phyloP scores from a whole-genome alignment of 306 rosid species.

The Dryas alaskensis region DNA sequence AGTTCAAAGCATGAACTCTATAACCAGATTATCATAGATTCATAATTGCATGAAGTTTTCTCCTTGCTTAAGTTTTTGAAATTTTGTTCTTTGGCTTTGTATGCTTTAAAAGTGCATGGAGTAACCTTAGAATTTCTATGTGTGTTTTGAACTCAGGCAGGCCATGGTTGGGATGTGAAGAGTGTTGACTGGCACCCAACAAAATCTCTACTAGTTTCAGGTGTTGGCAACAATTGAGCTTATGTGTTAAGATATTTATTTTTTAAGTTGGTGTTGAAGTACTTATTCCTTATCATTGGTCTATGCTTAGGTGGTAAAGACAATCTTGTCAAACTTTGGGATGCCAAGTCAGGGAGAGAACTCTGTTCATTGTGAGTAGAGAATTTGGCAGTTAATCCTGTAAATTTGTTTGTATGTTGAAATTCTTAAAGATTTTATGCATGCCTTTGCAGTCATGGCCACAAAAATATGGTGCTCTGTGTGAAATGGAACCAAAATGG shows the following conservation, averaged over 20 bases:
- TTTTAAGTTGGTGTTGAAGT: conserved; percentile 5
- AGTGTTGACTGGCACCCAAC: conserved; percentile 99
- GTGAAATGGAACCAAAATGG: conserved; percentile 96
- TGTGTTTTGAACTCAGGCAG: conserved; percentile 94
- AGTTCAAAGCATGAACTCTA: background rate
- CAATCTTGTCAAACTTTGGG: conserved; percentile 97
- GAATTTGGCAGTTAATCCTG: conserved; percentile 23
- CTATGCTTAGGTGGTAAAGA: conserved; percentile 79
- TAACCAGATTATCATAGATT: conserved; percentile 2
- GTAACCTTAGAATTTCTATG: conserved; percentile 41
- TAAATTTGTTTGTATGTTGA: conserved; percentile 10
- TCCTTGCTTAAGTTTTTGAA: conserved; percentile 6
- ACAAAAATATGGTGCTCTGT: conserved; percentile 80
- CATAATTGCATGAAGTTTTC: conserved; percentile 5
- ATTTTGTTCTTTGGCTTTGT: background rate
- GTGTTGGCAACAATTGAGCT: conserved; percentile 38
- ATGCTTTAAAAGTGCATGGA: conserved; percentile 25
- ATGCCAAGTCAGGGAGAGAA: conserved; percentile 85
- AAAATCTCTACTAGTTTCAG: conserved; percentile 91
- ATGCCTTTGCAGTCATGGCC: conserved; percentile 81
- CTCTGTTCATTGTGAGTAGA: conserved; percentile 86
- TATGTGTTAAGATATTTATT: conserved; percentile 17
- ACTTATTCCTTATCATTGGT: conserved; percentile 29
- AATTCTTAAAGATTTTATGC: conserved; percentile 21
- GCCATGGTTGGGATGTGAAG: conserved; percentile 99